Conservation (phyloP, 495 filamentous ascomycete species). For the Podospora conica region DNA sequence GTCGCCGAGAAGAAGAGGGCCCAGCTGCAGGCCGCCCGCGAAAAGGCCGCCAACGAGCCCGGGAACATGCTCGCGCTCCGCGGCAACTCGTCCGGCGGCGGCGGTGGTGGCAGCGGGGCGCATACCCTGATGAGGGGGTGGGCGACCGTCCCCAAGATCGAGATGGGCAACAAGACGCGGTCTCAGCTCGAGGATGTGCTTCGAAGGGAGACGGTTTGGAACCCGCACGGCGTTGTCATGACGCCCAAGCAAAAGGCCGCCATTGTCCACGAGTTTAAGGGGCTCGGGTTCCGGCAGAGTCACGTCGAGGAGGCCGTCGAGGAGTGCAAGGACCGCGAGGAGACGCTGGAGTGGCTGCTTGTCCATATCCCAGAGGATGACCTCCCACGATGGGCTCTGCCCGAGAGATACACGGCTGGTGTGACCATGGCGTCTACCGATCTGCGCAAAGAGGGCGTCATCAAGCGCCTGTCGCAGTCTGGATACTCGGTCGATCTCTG, state of each 20-base stretch:
- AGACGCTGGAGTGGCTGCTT: constrained; percentile 84
- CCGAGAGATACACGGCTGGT: constrained; percentile 82
- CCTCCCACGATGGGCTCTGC: constrained; percentile 79
- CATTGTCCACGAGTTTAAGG: constrained; percentile 67
- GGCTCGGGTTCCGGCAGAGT: constrained; percentile 74
- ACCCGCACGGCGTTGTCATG: constrained; percentile 65
- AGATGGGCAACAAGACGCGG: constrained; percentile 77
- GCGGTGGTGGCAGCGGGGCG: constrained; percentile 14
- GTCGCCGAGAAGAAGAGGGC: constrained; percentile 65
- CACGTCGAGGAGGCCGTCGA: constrained; percentile 84
- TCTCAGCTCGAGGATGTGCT: constrained; percentile 72
- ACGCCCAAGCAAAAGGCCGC: constrained; percentile 45
- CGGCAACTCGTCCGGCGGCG: constrained; percentile 25
- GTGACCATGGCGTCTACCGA: constrained; percentile 76
- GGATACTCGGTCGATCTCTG: constrained; percentile 85
- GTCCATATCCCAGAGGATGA: constrained; percentile 97
- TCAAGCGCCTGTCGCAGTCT: constrained; percentile 73
- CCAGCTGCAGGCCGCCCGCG: constrained; percentile 54
- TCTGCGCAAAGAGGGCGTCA: constrained; percentile 65
- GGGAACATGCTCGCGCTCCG: constrained; percentile 36
- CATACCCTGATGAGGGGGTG: constrained; percentile 60
- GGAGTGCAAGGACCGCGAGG: constrained; percentile 87
- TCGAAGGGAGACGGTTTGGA: constrained; percentile 75
- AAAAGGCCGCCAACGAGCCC: constrained; percentile 55
- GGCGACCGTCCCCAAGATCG: constrained; percentile 79